Evolutionary conservation across 208 protist species (phyloP).

Genomic region (Borovskyia barvae): DNA sequence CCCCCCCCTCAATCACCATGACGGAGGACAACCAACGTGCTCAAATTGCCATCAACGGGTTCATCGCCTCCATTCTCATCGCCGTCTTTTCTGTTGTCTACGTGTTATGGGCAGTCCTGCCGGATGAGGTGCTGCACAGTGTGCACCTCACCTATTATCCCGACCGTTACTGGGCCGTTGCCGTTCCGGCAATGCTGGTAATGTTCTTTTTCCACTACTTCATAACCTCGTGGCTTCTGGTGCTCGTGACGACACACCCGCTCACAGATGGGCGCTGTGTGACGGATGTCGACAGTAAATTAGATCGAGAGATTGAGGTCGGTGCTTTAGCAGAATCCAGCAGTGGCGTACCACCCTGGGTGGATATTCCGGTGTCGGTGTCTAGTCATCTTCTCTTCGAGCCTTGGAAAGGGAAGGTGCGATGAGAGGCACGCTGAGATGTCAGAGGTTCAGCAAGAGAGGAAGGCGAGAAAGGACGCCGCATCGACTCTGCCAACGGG

Average conservation of each 20-base stretch:
- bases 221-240: slow-evolving; percentile 47
- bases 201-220: slow-evolving; percentile 82
- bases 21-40: slow-evolving; percentile 22
- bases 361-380: slow-evolving; percentile 82
- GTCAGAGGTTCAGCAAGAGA: background rate
- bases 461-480: background rate
- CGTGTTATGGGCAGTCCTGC: slow-evolving; percentile 77
- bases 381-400: slow-evolving; percentile 76
- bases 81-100: slow-evolving; percentile 53
- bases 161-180: slow-evolving; percentile 90
- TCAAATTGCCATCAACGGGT: slow-evolving; percentile 87
- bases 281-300: slow-evolving; percentile 65
- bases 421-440: too few relatives aligned
- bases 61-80: slow-evolving; percentile 77
- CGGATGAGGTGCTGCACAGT: slow-evolving; percentile 47
- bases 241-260: slow-evolving; percentile 72
- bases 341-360: slow-evolving; percentile 71
- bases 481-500: too few relatives aligned
- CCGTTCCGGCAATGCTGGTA: slow-evolving; percentile 71
- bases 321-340: slow-evolving; percentile 45
- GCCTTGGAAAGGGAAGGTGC: slow-evolving; percentile 65
- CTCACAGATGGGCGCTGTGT: slow-evolving; percentile 73
- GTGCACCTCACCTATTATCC: slow-evolving; percentile 88
- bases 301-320: slow-evolving; percentile 46
- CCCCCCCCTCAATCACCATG: slow-evolving; percentile 3